Base-by-base conservation (phyloP, 805 yeast species). In the Candida maesae region DNA sequence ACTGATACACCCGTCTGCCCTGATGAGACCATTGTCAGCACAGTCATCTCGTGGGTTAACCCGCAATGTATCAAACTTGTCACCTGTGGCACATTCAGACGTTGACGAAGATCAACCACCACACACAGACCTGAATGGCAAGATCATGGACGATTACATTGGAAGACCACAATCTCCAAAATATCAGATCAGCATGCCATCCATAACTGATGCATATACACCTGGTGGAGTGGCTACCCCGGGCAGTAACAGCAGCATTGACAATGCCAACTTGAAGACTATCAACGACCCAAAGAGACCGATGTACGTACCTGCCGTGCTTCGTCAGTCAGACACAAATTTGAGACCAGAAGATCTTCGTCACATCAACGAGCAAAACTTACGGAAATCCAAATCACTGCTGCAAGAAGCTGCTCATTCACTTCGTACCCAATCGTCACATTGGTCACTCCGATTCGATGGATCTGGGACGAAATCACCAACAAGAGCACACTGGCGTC, bases 261-360 rank as follows among this genome's bases (percentile, higher is more conserved):
- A 50, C 31, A 42, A 39, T 24, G 21, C 50, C n/a, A 45, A 39
- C 20, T 19, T 34, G 38, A 44, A 80, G 58, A 95, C 88, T 55
- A 78, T 89, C 46, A 78, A 79, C 42, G 83, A 82, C 35, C 90
- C 88, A 48, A 77, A 88, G 59, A 83, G 86, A 55, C 96, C 97
- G 9, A 67, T 90, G 67, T 90, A 88, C 55, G 71, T 84, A 0
- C 98, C 98, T 0, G 96, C 96, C 0, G 98, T 90, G 10, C 68
- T 90, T 38, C 73, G 86, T 50, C 72, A 73, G 11, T 61, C 71
- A 0, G 62, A 59, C 42, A 69, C 74, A 2, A 69, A 69, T 36
- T 53, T 69, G 32, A 68, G 67, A 14, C 65, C 63, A n/a, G 71
- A 67, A 35, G 70, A 66, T 42, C 44, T 67, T 16, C 36, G 45